A percentile compares a stretch with the other conserved stretches of the same genome.
phyloP scores from a whole-genome alignment of 148 eudicot species.

The Diospyros lotus region DNA sequence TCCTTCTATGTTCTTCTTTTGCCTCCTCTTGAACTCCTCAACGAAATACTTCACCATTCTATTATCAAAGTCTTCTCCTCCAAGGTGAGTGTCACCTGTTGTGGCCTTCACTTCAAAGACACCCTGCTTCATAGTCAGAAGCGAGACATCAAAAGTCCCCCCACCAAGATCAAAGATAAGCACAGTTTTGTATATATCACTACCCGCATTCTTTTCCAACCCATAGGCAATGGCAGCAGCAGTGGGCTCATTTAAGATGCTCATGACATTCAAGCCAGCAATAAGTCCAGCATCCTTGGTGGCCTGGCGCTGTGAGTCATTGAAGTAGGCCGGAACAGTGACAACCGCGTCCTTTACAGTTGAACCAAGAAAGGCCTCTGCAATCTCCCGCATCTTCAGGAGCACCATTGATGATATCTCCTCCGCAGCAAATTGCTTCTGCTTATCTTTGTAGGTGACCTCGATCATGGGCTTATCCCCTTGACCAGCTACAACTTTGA shows the following conservation, averaged over 20 bases:
- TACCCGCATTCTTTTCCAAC: constrained; percentile 39
- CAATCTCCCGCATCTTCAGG: constrained; percentile 37
- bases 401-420: constrained; percentile 37
- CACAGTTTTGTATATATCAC: constrained; percentile 36
- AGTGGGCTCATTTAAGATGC: constrained; percentile 41
- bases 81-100: constrained; percentile 38
- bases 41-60: constrained; percentile 40
- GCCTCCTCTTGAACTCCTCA: constrained; percentile 38
- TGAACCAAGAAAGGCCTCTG: constrained; percentile 41
- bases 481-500: constrained; percentile 29
- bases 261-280: constrained; percentile 39
- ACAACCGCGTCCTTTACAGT: constrained; percentile 40
- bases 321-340: constrained; percentile 41
- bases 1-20: constrained; percentile 39
- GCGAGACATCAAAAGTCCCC: constrained; percentile 39
- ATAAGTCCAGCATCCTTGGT: constrained; percentile 43
- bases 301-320: no score
- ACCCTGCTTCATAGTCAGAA: constrained; percentile 37
- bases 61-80: constrained; percentile 44
- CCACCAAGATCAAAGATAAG: constrained; percentile 40
- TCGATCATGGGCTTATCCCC: constrained; percentile 38
- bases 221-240: constrained; percentile 45
- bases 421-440: constrained; percentile 37
- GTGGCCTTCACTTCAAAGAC: constrained; percentile 33
- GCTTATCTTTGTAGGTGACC: constrained; percentile 30